Evolutionary conservation across 2,329 filamentous ascomycete species (phyloP).

Genomic region (Xylaria sp.): DNA sequence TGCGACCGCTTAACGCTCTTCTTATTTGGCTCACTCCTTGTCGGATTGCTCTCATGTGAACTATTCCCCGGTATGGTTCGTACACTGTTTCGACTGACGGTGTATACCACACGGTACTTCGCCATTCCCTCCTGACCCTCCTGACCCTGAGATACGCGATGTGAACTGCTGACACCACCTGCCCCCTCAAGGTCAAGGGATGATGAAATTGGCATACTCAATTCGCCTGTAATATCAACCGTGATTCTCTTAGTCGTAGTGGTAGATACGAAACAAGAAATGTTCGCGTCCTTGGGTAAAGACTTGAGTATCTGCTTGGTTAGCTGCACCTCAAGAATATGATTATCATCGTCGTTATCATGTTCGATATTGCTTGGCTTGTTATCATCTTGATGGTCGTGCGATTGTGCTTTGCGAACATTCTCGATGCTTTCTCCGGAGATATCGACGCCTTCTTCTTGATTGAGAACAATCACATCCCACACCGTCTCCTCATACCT

Average conservation of each 20-base stretch:
- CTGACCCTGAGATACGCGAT: slow-evolving; percentile 18
- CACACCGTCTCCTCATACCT: slow-evolving; percentile 55
- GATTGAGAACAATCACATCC: slow-evolving; percentile 60
- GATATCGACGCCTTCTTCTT: slow-evolving; percentile 54
- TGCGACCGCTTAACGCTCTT: slow-evolving; percentile 9
- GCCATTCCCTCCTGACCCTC: slow-evolving; percentile 23
- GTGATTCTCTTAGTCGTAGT: slow-evolving; percentile 59
- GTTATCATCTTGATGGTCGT: slow-evolving; percentile 27
- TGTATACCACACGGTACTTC: slow-evolving; percentile 55
- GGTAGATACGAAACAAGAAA: slow-evolving; percentile 55
- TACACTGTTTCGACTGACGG: slow-evolving; percentile 49
- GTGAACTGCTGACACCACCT: slow-evolving; percentile 32
- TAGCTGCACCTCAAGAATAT: slow-evolving; percentile 42
- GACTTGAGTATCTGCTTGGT: slow-evolving; percentile 51
- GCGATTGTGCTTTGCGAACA: slow-evolving; percentile 24
- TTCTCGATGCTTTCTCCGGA: slow-evolving; percentile 36
- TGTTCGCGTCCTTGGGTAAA: slow-evolving; percentile 50
- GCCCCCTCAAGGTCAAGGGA: slow-evolving; percentile 56
- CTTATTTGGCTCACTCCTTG: slow-evolving; percentile 26
- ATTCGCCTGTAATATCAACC: slow-evolving; percentile 54
- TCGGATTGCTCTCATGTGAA: slow-evolving; percentile 24
- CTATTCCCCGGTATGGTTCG: slow-evolving; percentile 36
- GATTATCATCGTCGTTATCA: slow-evolving; percentile 42
- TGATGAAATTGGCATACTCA: slow-evolving; percentile 46
- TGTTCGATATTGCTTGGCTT: slow-evolving; percentile 26